These are phyloP conservation scores for Mariannaea elegans DNA, from an alignment of 2,329 filamentous ascomycete genomes.

Conservation along the genomic window DNA sequence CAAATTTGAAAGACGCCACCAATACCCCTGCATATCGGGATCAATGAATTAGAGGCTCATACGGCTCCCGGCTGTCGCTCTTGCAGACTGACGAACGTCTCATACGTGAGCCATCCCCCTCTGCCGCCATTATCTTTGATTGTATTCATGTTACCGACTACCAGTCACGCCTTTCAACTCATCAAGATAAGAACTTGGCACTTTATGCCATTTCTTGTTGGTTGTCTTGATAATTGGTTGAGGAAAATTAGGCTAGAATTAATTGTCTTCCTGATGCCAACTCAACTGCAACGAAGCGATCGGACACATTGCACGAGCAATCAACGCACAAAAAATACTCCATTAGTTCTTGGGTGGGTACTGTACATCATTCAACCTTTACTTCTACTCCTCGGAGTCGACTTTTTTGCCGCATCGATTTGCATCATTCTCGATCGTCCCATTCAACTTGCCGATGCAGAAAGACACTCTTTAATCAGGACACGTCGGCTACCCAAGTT, in stretches of 20 bases:
- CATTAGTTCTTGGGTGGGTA: slow-evolving; percentile 35
- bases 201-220: slow-evolving; percentile 59
- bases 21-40: too few relatives aligned
- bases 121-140: too few relatives aligned
- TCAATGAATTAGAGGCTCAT: too few relatives aligned
- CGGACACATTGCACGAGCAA: neutral
- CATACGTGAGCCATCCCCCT: too few relatives aligned
- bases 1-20: too few relatives aligned
- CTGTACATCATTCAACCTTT: slow-evolving; percentile 50
- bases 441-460: slow-evolving; percentile 45
- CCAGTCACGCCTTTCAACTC: slow-evolving; percentile 50
- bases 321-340: slow-evolving; percentile 29
- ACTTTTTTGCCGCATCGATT: slow-evolving; percentile 52
- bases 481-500: slow-evolving; percentile 55
- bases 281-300: neutral
- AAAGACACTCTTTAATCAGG: slow-evolving; percentile 50
- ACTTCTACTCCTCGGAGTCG: slow-evolving; percentile 47
- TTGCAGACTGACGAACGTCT: too few relatives aligned
- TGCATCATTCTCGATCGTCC: slow-evolving; percentile 56
- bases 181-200: slow-evolving; percentile 55
- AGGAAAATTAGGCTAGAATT: too few relatives aligned
- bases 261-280: neutral
- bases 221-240: slow-evolving; percentile 60
- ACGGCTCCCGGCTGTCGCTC: too few relatives aligned
- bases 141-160: slow-evolving; percentile 47